Conservation (phyloP, 2,329 filamentous ascomycete genomes). For the Didymella glomerata region DNA sequence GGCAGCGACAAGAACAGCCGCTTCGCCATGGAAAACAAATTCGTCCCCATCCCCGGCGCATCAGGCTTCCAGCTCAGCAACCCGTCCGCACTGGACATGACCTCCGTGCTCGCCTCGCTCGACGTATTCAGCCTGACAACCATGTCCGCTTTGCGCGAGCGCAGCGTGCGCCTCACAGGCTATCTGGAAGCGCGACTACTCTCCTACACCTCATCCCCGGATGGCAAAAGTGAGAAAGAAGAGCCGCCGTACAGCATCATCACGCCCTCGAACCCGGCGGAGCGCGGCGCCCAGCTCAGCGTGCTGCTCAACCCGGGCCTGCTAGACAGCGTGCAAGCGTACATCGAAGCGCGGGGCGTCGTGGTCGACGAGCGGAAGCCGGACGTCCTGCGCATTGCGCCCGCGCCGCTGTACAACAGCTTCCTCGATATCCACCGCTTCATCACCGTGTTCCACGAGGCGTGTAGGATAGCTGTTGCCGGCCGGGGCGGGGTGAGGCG, state of each 20-base stretch:
- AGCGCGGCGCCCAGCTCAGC: slow-evolving; percentile 82
- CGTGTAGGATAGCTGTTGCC: slow-evolving; percentile 52
- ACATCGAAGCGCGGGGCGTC: slow-evolving; percentile 73
- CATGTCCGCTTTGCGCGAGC: slow-evolving; percentile 73
- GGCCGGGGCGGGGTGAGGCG: background rate
- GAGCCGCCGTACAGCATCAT: slow-evolving; percentile 61
- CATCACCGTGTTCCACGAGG: slow-evolving; percentile 59
- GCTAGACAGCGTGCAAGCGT: slow-evolving; percentile 71
- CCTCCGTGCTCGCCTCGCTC: slow-evolving; percentile 75
- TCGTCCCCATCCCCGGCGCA: slow-evolving; percentile 79
- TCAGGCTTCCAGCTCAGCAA: slow-evolving; percentile 87
- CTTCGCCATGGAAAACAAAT: slow-evolving; percentile 85
- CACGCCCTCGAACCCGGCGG: slow-evolving; percentile 72
- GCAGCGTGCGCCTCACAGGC: slow-evolving; percentile 75
- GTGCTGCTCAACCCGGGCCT: slow-evolving; percentile 73
- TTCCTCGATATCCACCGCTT: slow-evolving; percentile 71
- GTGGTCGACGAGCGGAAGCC: slow-evolving; percentile 86
- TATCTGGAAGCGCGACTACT: slow-evolving; percentile 70
- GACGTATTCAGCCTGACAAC: slow-evolving; percentile 76
- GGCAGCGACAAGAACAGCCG: slow-evolving; percentile 78
- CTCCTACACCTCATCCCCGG: slow-evolving; percentile 10
- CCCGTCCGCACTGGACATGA: slow-evolving; percentile 79
- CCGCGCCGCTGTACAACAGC: slow-evolving; percentile 83
- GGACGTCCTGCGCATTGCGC: slow-evolving; percentile 83
- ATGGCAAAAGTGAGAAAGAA: background rate